A percentile compares a stretch with the other conserved stretches of the same genome.
Conservation (phyloP, 495 filamentous ascomycete species). For the Penicillium lividum region DNA sequence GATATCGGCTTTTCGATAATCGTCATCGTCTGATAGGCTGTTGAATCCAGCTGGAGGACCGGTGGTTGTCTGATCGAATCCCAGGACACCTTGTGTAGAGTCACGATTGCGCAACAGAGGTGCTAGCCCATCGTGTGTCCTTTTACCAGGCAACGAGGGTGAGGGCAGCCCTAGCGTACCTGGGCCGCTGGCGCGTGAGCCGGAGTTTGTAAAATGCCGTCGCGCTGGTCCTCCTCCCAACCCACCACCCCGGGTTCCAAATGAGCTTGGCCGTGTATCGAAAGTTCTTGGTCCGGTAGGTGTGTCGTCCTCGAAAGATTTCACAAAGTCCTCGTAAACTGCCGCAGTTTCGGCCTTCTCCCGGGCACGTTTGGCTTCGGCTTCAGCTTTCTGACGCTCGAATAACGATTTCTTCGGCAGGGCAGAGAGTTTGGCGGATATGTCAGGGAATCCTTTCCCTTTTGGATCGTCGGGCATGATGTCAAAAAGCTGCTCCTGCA, state of each 20-base stretch:
- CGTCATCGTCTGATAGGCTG: constrained; percentile 49
- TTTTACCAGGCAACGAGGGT: constrained; percentile 51
- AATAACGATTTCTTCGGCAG: constrained; percentile 85
- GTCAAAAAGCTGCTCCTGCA: constrained; percentile 27
- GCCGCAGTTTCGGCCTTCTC: constrained; percentile 90
- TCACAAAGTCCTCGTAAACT: constrained; percentile 87
- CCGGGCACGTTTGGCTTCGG: constrained; percentile 83
- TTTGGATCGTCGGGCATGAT: constrained; percentile 48
- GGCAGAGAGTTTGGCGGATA: constrained; percentile 78
- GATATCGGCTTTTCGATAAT: constrained; percentile 45
- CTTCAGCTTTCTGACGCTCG: constrained; percentile 89
- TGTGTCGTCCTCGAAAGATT: constrained; percentile 79
- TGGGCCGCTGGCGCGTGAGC: constrained; percentile 65
- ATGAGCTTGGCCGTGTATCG: constrained; percentile 33
- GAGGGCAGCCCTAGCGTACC: constrained; percentile 72
- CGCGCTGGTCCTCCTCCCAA: constrained; percentile 47
- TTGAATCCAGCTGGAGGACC: constrained; percentile 49
- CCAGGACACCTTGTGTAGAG: constrained; percentile 47
- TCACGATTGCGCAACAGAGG: constrained; percentile 41
- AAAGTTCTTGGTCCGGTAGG: constrained; percentile 27
- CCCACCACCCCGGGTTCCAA: constrained; percentile 42
- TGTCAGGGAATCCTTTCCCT: constrained; percentile 73
- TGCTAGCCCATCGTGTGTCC: constrained; percentile 50
- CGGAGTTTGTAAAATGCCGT: constrained; percentile 57
- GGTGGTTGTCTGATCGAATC: constrained; percentile 55